phyloP scores from a whole-genome alignment of 176 grass and related monocot species.

The Triticum timopheevii region DNA sequence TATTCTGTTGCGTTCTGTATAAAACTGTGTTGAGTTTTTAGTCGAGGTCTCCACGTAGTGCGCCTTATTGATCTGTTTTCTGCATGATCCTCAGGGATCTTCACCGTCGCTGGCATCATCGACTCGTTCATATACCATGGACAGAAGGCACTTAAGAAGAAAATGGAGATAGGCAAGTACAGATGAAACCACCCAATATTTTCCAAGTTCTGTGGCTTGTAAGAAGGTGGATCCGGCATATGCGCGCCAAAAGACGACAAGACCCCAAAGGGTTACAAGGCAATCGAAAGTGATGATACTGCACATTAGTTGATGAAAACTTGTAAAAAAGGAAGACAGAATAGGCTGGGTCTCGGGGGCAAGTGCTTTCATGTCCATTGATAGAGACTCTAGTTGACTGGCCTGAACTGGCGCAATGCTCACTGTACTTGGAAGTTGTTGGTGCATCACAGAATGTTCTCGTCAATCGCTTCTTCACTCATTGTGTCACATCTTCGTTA shows the following conservation, averaged over 20 bases:
- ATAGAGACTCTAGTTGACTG: slow-evolving; percentile 13
- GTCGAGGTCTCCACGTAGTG: neutral
- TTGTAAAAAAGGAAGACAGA: slow-evolving; percentile 45
- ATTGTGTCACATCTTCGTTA: neutral
- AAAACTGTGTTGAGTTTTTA: neutral
- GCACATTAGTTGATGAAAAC: slow-evolving; percentile 22
- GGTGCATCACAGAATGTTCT: slow-evolving; percentile 29
- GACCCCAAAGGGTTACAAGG: neutral
- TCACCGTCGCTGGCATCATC: slow-evolving; percentile 92
- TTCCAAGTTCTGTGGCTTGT: slow-evolving; percentile 33
- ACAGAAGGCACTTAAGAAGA: slow-evolving; percentile 88
- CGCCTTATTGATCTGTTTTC: neutral
- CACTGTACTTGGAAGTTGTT: neutral
- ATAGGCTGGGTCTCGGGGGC: neutral
- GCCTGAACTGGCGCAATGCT: slow-evolving; percentile 11
- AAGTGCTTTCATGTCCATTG: slow-evolving; percentile 23
- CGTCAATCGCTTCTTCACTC: slow-evolving; percentile 23
- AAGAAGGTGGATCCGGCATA: slow-evolving; percentile 1
- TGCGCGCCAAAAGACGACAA: slow-evolving; percentile 20
- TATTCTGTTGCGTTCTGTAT: neutral
- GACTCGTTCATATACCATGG: slow-evolving; percentile 97
- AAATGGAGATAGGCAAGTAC: slow-evolving; percentile 90
- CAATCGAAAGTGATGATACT: slow-evolving; percentile 12
- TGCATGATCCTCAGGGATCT: slow-evolving; percentile 63
- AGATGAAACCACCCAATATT: slow-evolving; percentile 41